Percentiles rank a stretch among this genome's conserved stretches.
These are phyloP conservation scores for Salvia sclarea DNA, from an alignment of 305 asterid genomes.

Conservation along the genomic window DNA sequence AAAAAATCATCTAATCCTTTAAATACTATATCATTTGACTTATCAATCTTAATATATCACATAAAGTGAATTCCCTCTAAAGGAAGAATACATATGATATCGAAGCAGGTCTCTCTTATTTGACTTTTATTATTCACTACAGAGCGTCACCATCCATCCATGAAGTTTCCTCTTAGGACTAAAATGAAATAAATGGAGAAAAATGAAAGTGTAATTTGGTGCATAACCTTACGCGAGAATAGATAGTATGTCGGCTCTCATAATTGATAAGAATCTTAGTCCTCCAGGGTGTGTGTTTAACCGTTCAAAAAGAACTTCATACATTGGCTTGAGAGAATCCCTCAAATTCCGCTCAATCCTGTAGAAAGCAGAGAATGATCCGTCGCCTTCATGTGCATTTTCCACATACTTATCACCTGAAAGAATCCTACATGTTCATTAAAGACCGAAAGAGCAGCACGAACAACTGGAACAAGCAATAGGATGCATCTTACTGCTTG, in stretches of 20 bases:
- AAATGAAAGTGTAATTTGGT: conserved; percentile 29
- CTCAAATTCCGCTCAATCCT: conserved; percentile 79
- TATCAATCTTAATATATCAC: background rate
- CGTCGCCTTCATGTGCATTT: conserved; percentile 57
- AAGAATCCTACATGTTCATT: conserved; percentile 19
- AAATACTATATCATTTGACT: background rate
- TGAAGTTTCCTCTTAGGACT: background rate
- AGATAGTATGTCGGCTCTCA: conserved; percentile 56
- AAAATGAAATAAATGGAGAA: background rate
- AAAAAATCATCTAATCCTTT: background rate
- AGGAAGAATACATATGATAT: background rate
- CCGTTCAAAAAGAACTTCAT: conserved; percentile 82
- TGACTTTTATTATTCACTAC: background rate
- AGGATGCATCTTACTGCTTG: conserved; percentile 54
- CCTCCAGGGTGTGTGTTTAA: conserved; percentile 95
- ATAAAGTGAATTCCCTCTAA: background rate
- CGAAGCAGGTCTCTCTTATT: conserved; percentile 10
- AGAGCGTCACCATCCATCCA: background rate
- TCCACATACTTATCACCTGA: conserved; percentile 58
- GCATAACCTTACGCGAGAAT: conserved; percentile 77
- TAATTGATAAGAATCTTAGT: conserved; percentile 62
- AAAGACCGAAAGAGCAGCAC: conserved; percentile 13
- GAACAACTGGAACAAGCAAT: conserved; percentile 9
- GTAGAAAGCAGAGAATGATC: conserved; percentile 73
- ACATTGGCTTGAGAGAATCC: conserved; percentile 84